Evolutionary conservation across 306 rosid genomes (phyloP).

Genomic region (Dicorynia guianensis): DNA sequence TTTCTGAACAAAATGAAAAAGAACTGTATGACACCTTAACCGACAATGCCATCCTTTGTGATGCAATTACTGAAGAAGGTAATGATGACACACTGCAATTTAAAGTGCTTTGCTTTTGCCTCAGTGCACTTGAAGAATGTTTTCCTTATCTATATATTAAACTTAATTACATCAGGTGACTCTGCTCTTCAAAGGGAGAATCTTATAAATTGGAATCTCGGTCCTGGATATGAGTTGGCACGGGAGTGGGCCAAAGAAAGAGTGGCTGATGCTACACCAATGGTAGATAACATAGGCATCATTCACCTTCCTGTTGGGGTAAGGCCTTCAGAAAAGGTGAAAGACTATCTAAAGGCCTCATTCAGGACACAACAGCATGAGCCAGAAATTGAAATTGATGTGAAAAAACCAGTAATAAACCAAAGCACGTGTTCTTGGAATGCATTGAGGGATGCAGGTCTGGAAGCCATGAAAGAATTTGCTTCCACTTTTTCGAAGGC

Average conservation of each 20-base stretch:
- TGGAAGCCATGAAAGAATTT: constrained; percentile 72
- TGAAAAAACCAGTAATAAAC: constrained; percentile 42
- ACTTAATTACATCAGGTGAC: constrained; percentile 45
- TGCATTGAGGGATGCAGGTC: constrained; percentile 60
- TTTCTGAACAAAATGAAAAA: constrained; percentile 49
- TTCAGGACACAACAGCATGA: constrained; percentile 46
- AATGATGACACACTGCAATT: constrained; percentile 15
- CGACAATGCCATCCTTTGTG: constrained; percentile 46
- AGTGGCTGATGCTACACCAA: constrained; percentile 55
- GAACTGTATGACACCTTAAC: constrained; percentile 46
- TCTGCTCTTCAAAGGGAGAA: constrained; percentile 74
- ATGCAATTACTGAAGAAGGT: constrained; percentile 61
- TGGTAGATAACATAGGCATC: constrained; percentile 65
- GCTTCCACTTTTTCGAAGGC: constrained; percentile 71
- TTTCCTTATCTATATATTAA: constrained; percentile 31
- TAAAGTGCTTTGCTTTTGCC: constrained; percentile 13
- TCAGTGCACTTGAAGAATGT: constrained; percentile 14
- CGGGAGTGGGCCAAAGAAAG: constrained; percentile 86
- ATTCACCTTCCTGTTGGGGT: constrained; percentile 95
- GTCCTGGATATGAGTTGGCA: constrained; percentile 80
- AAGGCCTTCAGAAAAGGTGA: constrained; percentile 69
- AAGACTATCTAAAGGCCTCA: constrained; percentile 52
- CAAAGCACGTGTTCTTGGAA: constrained; percentile 55
- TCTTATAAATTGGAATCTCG: constrained; percentile 78
- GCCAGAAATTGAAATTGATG: constrained; percentile 51